Evolutionary conservation across 805 yeast genomes (phyloP).

Genomic region (Torulaspora microellipsoides): DNA sequence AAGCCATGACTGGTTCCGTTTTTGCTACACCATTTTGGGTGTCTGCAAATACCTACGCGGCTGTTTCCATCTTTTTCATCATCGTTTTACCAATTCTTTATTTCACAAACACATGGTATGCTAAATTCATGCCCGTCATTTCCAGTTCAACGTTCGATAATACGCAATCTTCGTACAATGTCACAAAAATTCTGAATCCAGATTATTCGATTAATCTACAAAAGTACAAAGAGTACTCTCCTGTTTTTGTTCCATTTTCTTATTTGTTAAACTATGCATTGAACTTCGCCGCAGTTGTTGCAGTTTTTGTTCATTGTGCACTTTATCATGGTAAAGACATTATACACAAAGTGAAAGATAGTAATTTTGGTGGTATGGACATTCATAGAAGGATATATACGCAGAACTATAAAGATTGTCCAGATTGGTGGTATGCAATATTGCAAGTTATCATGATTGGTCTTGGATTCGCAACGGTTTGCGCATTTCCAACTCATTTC

Average conservation of each 20-base stretch:
- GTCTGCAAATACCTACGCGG: slow-evolving; percentile 38
- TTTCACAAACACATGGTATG: slow-evolving; percentile 52
- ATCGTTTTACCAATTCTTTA: slow-evolving; percentile 47
- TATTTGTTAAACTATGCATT: slow-evolving; percentile 53
- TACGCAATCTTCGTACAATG: slow-evolving; percentile 44
- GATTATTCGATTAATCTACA: slow-evolving; percentile 41
- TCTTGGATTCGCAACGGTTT: slow-evolving; percentile 33
- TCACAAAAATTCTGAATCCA: slow-evolving; percentile 41
- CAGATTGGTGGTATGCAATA: slow-evolving; percentile 63
- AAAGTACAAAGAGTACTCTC: slow-evolving; percentile 51
- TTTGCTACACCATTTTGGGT: slow-evolving; percentile 50
- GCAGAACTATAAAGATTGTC: slow-evolving; percentile 59
- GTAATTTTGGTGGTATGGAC: slow-evolving; percentile 42
- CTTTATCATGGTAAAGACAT: slow-evolving; percentile 57
- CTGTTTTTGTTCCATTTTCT: slow-evolving; percentile 54
- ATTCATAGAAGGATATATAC: slow-evolving; percentile 47
- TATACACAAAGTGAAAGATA: slow-evolving; percentile 38
- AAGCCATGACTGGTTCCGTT: slow-evolving; percentile 50
- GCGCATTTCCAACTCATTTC: slow-evolving; percentile 44
- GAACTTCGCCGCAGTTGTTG: slow-evolving; percentile 59
- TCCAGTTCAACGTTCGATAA: slow-evolving; percentile 48
- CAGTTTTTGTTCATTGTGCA: slow-evolving; percentile 53
- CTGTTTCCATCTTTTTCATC: slow-evolving; percentile 49
- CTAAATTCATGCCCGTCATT: slow-evolving; percentile 56
- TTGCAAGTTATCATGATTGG: slow-evolving; percentile 28